A percentile compares a stretch with the other conserved stretches of the same genome.
Evolutionary conservation across 176 grass and related monocot species (phyloP).

Genomic region (Lolium rigidum): DNA sequence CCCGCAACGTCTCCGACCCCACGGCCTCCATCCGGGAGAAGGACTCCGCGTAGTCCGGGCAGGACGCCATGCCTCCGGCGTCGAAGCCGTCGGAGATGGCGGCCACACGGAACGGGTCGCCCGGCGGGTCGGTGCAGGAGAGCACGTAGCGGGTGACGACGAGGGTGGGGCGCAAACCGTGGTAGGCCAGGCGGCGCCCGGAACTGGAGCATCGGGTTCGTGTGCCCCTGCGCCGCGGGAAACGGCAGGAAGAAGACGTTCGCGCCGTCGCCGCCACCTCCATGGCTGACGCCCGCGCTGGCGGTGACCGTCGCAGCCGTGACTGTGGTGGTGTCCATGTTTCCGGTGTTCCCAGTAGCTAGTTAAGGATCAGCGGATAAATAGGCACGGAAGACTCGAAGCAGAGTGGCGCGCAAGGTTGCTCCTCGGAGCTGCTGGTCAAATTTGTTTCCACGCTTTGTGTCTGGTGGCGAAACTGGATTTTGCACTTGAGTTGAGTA

Average conservation of each 20-base stretch:
- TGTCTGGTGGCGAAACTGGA: not conserved
- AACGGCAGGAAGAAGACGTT: not conserved
- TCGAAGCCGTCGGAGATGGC: constrained; percentile 40
- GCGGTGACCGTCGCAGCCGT: no score
- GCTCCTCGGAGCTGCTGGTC: no score
- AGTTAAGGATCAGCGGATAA: not conserved
- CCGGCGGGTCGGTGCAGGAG: not conserved
- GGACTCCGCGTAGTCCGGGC: not conserved
- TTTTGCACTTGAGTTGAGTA: not conserved
- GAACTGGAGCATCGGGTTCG: constrained; percentile 39
- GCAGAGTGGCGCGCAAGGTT: not conserved
- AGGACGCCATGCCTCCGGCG: not conserved
- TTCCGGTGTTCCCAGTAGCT: not conserved
- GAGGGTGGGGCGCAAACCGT: constrained; percentile 27
- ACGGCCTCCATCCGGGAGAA: not conserved
- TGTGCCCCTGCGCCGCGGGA: constrained; percentile 15
- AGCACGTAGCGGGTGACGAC: not conserved
- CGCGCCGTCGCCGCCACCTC: not conserved
- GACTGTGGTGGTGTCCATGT: not conserved
- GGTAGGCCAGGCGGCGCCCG: constrained; percentile 10
- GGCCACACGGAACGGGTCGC: constrained; percentile 5
- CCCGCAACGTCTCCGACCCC: not conserved
- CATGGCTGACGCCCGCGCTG: no score
- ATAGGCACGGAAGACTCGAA: not conserved
- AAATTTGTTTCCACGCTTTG: not conserved